Base-by-base conservation (phyloP, 305 asterid genomes). In the Solanum hybrid region DNA sequence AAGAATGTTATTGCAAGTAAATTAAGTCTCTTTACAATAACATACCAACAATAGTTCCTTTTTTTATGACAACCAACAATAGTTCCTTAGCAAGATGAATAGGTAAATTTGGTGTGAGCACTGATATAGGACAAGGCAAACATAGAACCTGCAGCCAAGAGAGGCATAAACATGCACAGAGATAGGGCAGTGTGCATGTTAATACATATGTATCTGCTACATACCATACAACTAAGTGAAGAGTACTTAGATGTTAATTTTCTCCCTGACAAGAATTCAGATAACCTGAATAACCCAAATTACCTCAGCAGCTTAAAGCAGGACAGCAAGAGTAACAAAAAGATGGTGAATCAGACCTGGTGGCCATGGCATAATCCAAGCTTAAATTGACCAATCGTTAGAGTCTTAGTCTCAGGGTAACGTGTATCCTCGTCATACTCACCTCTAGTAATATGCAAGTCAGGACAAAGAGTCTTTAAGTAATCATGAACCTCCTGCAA, bases 351-450 rank as follows among this genome's bases (percentile, higher is more conserved):
- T 4, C 87, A 9, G 72, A 97, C 99, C 99, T 96, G 99, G 92
- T 97, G 99, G 87, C 99, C 99, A 92, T 97, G 99, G 94, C 99
- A 97, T 32, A 97, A 92, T 31, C 99, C 99, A 24, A 97, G 95
- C 95, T 97, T 97, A 91, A 97, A 97, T 93, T 97, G 99, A 15
- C 99, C 99, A 77, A 97, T 95, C 13, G 98, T 97, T 66, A 97
- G 90, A 56, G 97, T 96, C 92, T 97, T 97, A 69, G 98, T 97
- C 90, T 97, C 99, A 1, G 99, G 99, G 88, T 96, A 96, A 69
- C 97, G 98, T 8, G 96, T 72, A 35, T 97, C 98, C 93, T 96
- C 99, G 72, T 97, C 99, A 88, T 95, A 97, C 90, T 97, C 99
- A 51, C 99, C 99, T 40, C 98, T 96, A 89, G 99, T 92, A 45